Evolutionary conservation across 495 filamentous ascomycete species (phyloP).

Genomic region (Peziza echinospora): DNA sequence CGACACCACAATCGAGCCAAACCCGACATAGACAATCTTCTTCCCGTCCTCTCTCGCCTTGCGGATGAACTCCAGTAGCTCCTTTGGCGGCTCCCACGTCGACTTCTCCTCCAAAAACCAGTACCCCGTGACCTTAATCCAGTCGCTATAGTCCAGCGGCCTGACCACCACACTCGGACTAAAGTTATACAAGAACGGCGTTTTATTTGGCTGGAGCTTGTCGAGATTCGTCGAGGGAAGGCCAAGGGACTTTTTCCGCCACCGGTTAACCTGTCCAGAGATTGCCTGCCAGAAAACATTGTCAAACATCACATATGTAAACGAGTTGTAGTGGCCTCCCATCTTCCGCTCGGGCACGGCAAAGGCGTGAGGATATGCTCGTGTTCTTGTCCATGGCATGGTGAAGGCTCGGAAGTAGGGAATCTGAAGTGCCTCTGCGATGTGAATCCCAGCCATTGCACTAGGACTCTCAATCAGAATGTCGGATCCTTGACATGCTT

Average conservation of each 20-base stretch:
- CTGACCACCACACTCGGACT: slow-evolving; percentile 78
- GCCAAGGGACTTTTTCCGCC: slow-evolving; percentile 60
- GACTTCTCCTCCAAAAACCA: slow-evolving; percentile 74
- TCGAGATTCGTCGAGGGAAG: slow-evolving; percentile 64
- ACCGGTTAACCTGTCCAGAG: slow-evolving; percentile 76
- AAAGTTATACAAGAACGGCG: slow-evolving; percentile 95
- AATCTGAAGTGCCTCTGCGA: slow-evolving; percentile 83
- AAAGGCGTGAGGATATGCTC: slow-evolving; percentile 94
- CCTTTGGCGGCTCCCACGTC: slow-evolving; percentile 48
- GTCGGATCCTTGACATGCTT: slow-evolving; percentile 67
- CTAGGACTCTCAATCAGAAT: slow-evolving; percentile 88
- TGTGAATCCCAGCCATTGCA: slow-evolving; percentile 95
- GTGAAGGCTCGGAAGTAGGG: slow-evolving; percentile 96
- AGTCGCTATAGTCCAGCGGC: slow-evolving; percentile 88
- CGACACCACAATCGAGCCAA: slow-evolving; percentile 87
- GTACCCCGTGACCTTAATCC: slow-evolving; percentile 91
- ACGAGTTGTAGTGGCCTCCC: slow-evolving; percentile 84
- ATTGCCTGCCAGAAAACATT: slow-evolving; percentile 92
- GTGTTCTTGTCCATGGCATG: slow-evolving; percentile 94
- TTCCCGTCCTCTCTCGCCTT: slow-evolving; percentile 60
- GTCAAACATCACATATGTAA: slow-evolving; percentile 94
- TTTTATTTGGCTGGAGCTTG: slow-evolving; percentile 86
- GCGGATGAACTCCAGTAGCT: slow-evolving; percentile 58
- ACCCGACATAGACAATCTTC: slow-evolving; percentile 91
- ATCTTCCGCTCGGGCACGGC: slow-evolving; percentile 83